Evolutionary conservation across 1,284 basidiomycete genomes (phyloP), one percentile per base, ranked within the genome.

Genomic region (Sporisorium scitamineum): DNA sequence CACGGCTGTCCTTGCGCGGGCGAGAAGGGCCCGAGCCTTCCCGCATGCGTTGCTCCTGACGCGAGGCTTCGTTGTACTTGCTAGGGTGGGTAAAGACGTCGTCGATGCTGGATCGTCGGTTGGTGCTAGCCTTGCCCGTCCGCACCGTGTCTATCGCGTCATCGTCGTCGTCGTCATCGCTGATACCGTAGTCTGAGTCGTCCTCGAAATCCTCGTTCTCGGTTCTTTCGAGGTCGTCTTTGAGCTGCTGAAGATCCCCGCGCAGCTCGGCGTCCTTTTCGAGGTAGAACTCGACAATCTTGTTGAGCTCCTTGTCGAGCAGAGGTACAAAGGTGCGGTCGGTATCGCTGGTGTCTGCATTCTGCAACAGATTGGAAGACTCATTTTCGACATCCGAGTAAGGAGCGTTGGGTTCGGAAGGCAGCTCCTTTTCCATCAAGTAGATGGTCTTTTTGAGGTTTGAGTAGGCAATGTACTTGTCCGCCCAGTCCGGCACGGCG

Each of bases 401-500:
- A 16, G 64, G 57, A 32, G 68, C 61, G 11, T 72, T 68, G 11
- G 70, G 67, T 4, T 59, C 47, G 16, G 67, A 64, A 4, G 66
- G 78, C 3, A 78, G 70, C 52, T 80, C 74, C 67, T 81, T 80
- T 55, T 85, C 84, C 56, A 85, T 73, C 41, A 79, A 57, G 67
- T 85, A 85, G 62, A 85, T 82, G 55, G 80, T 57, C 69, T 85
- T 85, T 42, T 85, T 85, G 50, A 85, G 80, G 57, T 84, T 82
- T 20, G 82, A 83, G 58, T 85, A 85, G 63, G 76, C 76, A 42
- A 98, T 92, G 84, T 97, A 97, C 75, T 95, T 91, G 80, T 94
- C 92, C 90, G 92, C 92, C 95, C 95, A 97, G 73, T 97, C 95
- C 1, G 94, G 89, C 44, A 95, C 93, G 24, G 93, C 92, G 82